These are phyloP conservation scores for Wickerhamomyces sp. DNA, from an alignment of 1,139 yeast species.

Conservation along the genomic window DNA sequence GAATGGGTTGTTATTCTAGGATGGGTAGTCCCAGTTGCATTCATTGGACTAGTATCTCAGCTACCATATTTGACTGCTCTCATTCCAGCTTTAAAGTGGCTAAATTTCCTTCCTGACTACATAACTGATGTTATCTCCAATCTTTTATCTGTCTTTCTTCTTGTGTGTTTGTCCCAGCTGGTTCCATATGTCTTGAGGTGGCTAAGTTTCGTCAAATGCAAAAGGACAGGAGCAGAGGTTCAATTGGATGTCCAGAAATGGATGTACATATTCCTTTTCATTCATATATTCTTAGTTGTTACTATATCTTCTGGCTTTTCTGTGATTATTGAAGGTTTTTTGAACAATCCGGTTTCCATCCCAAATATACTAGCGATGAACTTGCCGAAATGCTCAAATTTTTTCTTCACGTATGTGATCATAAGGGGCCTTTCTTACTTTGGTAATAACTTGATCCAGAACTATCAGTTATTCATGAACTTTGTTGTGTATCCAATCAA, in stretches of 20 bases:
- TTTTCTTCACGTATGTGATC: slow-evolving; percentile 69
- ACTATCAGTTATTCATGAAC: slow-evolving; percentile 41
- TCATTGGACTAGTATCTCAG: slow-evolving; percentile 63
- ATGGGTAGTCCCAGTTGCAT: slow-evolving; percentile 70
- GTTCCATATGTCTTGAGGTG: slow-evolving; percentile 48
- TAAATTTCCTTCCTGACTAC: slow-evolving; percentile 48
- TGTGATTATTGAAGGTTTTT: slow-evolving; percentile 55
- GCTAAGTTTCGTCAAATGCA: slow-evolving; percentile 46
- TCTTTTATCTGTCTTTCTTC: slow-evolving; percentile 54
- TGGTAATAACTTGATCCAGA: slow-evolving; percentile 61
- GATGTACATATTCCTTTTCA: slow-evolving; percentile 67
- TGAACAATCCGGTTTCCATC: slow-evolving; percentile 68
- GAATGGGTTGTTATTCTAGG: slow-evolving; percentile 46
- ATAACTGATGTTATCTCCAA: slow-evolving; percentile 50
- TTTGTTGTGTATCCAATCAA: slow-evolving; percentile 33
- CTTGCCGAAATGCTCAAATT: slow-evolving; percentile 77
- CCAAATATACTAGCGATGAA: slow-evolving; percentile 69
- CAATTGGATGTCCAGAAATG: slow-evolving; percentile 62
- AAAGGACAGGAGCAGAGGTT: slow-evolving; percentile 48
- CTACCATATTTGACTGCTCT: slow-evolving; percentile 52
- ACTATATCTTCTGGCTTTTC: slow-evolving; percentile 80
- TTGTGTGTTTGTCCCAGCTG: slow-evolving; percentile 51
- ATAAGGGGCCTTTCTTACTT: slow-evolving; percentile 69
- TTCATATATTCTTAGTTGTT: slow-evolving; percentile 79
- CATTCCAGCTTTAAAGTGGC: slow-evolving; percentile 49